Percentiles rank a stretch among this genome's conserved stretches.
Conservation (phyloP, 129 eudicot genomes). For the Kitagawia praeruptora region DNA sequence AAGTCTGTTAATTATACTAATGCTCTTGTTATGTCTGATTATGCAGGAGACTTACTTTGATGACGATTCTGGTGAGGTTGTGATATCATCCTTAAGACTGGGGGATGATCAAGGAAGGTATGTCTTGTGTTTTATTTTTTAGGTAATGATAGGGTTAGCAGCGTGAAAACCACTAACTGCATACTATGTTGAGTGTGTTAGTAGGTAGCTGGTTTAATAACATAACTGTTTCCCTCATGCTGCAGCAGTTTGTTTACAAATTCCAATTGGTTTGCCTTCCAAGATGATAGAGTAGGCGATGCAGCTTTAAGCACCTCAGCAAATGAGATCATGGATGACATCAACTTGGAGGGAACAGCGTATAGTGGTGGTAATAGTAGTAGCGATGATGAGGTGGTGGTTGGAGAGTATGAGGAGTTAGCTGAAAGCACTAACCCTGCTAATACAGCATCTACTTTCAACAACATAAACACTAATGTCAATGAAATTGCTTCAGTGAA, state of each 20-base stretch:
- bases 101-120: slow-evolving; percentile 94
- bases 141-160: not conserved
- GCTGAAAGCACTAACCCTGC: slow-evolving; percentile 24
- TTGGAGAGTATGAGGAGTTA: slow-evolving; percentile 74
- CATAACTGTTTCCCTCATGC: slow-evolving; percentile 1
- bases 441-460: slow-evolving; percentile 26
- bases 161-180: too few relatives aligned
- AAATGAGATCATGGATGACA: slow-evolving; percentile 46
- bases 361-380: slow-evolving; percentile 46
- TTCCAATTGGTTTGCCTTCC: slow-evolving; percentile 92
- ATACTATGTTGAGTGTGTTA: not conserved
- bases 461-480: slow-evolving; percentile 10
- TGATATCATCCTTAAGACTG: slow-evolving; percentile 69
- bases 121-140: slow-evolving; percentile 4
- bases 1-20: not conserved
- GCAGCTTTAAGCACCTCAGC: slow-evolving; percentile 37
- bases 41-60: slow-evolving; percentile 83
- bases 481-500: slow-evolving; percentile 11
- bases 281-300: slow-evolving; percentile 42
- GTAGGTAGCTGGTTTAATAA: not conserved
- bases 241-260: slow-evolving; percentile 83
- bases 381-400: slow-evolving; percentile 81
- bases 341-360: slow-evolving; percentile 46
- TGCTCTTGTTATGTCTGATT: not conserved
- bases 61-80: slow-evolving; percentile 91